Percentiles rank a stretch among this genome's conserved stretches.
Conservation (phyloP, 2,329 filamentous ascomycete genomes). For the Phialemoniopsis sp. region DNA sequence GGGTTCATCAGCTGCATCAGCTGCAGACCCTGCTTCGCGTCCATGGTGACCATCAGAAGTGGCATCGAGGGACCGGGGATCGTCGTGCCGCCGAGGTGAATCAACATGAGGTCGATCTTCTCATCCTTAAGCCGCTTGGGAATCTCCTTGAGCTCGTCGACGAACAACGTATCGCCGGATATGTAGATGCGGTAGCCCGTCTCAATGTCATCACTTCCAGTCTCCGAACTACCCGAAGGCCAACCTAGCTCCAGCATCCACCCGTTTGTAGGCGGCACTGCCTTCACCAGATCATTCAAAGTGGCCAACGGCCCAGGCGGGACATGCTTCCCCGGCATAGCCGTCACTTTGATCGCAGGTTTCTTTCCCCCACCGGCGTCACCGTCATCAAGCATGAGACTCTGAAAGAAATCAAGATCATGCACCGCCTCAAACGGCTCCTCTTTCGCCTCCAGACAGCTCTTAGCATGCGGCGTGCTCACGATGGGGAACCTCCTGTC, state of each 20-base stretch:
- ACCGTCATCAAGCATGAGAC: conserved; percentile 33
- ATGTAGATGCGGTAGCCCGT: conserved; percentile 61
- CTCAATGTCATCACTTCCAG: too few relatives aligned
- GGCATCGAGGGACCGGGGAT: conserved; percentile 56
- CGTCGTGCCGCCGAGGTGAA: conserved; percentile 63
- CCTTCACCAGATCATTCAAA: conserved; percentile 30
- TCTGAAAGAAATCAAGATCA: conserved; percentile 52
- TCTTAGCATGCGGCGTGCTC: conserved; percentile 57
- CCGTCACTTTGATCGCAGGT: conserved; percentile 52
- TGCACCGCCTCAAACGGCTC: conserved; percentile 52
- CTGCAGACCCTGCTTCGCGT: conserved; percentile 57
- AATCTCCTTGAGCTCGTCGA: conserved; percentile 59
- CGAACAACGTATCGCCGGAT: conserved; percentile 60
- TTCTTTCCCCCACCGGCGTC: conserved; percentile 18
- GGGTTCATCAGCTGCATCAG: conserved; percentile 56
- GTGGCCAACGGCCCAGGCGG: conserved; percentile 29
- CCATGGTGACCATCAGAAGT: conserved; percentile 66
- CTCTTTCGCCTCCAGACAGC: conserved; percentile 37
- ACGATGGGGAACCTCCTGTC: conserved; percentile 55
- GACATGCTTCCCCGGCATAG: conserved; percentile 63
- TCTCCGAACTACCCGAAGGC: conserved; percentile 6
- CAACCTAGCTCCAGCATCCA: conserved; percentile 63
- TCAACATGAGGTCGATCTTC: conserved; percentile 61
- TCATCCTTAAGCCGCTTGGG: conserved; percentile 47
- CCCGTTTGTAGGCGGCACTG: conserved; percentile 61